phyloP scores from a whole-genome alignment of 2,329 filamentous ascomycete species.

The Claviceps spartinae region DNA sequence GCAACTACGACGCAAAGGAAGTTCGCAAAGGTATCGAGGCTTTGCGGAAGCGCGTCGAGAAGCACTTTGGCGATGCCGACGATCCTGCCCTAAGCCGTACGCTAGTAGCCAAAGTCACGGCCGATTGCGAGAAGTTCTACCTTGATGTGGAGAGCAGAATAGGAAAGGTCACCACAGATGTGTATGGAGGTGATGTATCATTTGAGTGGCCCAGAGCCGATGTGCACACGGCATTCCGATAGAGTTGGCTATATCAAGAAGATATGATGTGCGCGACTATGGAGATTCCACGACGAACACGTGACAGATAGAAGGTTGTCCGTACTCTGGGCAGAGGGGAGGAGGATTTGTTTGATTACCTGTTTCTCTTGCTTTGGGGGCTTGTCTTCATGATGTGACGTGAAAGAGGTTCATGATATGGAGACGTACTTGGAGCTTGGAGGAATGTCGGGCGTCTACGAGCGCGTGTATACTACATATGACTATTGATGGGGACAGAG shows the following conservation, averaged over 20 bases:
- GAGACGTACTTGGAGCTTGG: neutral
- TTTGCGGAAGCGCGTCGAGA: slow-evolving; percentile 83
- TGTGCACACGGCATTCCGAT: slow-evolving; percentile 44
- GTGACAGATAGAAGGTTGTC: neutral
- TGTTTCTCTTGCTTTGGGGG: neutral
- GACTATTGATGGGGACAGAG: neutral
- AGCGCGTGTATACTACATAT: slow-evolving; percentile 4
- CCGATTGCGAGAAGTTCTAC: slow-evolving; percentile 50
- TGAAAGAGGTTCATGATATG: neutral
- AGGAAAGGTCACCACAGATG: slow-evolving; percentile 43
- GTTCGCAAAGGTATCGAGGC: slow-evolving; percentile 82
- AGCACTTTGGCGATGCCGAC: slow-evolving; percentile 88
- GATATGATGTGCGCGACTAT: neutral
- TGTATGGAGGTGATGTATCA: slow-evolving; percentile 50
- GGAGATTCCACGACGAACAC: neutral
- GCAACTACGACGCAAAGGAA: slow-evolving; percentile 69
- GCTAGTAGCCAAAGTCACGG: slow-evolving; percentile 43
- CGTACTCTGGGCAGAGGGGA: neutral
- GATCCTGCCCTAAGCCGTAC: slow-evolving; percentile 50
- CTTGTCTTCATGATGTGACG: neutral
- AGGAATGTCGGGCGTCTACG: slow-evolving; percentile 1
- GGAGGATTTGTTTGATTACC: neutral
- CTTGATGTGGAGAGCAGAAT: slow-evolving; percentile 48
- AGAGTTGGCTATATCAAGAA: slow-evolving; percentile 1
- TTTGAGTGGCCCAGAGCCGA: slow-evolving; percentile 55